Conservation (phyloP, 1,284 basidiomycete species). For the Ustilago hordei region DNA sequence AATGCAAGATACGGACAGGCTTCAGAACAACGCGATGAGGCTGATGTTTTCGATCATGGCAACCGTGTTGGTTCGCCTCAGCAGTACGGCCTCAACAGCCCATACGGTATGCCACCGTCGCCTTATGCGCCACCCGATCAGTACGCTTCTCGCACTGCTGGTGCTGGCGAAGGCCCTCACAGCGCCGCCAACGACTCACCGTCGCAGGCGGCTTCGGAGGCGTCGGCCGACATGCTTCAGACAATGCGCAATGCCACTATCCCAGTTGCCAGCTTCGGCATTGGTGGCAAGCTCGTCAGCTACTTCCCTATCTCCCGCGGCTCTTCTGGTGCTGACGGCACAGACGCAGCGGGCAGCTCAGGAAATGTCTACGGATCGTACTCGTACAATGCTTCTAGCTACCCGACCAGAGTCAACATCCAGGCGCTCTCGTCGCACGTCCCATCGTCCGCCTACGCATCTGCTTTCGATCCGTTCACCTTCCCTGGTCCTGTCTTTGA, state of each 20-base stretch:
- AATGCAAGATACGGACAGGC: constrained; percentile 1
- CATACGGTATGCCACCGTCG: constrained; percentile 24
- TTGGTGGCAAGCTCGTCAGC: constrained; percentile 64
- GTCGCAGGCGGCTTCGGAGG: constrained; percentile 26
- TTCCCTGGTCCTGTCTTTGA: constrained; percentile 67
- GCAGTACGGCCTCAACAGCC: constrained; percentile 19
- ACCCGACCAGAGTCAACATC: constrained; percentile 48
- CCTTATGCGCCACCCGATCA: constrained; percentile 34
- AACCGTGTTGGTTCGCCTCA: constrained; percentile 28
- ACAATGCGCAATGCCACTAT: constrained; percentile 56
- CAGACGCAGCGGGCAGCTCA: constrained; percentile 6
- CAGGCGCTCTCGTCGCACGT: constrained; percentile 51
- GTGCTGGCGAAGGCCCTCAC: constrained; percentile 17
- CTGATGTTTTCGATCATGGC: constrained; percentile 25
- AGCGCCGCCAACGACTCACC: constrained; percentile 23
- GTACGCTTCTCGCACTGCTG: constrained; percentile 25
- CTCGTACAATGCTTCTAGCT: constrained; percentile 40
- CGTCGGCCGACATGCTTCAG: constrained; percentile 51
- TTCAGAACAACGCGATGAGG: constrained; percentile 6
- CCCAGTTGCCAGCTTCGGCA: constrained; percentile 63
- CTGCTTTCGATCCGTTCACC: constrained; percentile 59
- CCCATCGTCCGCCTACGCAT: constrained; percentile 54
- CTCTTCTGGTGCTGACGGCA: constrained; percentile 7
- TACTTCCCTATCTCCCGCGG: constrained; percentile 56
- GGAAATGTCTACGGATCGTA: constrained; percentile 41